Evolutionary conservation across 2,329 filamentous ascomycete species (phyloP).

Genomic region (Chalaropsis ovoidea): DNA sequence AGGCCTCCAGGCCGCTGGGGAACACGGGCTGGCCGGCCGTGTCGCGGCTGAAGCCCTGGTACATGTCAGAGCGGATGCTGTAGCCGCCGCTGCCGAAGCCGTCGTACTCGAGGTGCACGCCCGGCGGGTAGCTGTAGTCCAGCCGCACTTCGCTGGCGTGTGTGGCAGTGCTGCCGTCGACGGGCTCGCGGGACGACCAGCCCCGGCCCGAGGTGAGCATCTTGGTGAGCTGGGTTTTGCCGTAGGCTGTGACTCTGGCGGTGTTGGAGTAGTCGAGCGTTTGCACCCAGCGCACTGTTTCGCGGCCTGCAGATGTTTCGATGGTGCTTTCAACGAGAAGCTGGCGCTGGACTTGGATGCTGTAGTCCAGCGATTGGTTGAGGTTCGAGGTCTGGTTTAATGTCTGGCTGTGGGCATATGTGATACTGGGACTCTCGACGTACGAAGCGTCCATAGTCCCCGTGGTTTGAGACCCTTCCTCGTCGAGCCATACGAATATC

Average conservation of each 20-base stretch:
- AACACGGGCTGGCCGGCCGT: conserved; percentile 39
- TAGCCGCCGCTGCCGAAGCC: conserved; percentile 23
- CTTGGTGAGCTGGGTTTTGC: conserved; percentile 35
- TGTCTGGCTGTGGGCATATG: conserved; percentile 20
- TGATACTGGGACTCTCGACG: conserved; percentile 30
- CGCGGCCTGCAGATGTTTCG: conserved; percentile 29
- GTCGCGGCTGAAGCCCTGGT: conserved; percentile 36
- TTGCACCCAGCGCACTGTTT: conserved; percentile 47
- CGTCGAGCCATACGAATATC: conserved; percentile 65
- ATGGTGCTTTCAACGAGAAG: conserved; percentile 43
- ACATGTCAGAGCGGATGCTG: conserved; percentile 31
- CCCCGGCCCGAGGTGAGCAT: conserved; percentile 41
- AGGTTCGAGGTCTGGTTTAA: conserved; percentile 40
- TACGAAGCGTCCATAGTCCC: conserved; percentile 31
- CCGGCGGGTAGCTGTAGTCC: conserved; percentile 44
- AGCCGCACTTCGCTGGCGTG: background rate
- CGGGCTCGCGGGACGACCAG: conserved; percentile 29
- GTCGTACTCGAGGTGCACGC: conserved; percentile 23
- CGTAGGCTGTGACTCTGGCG: conserved; percentile 38
- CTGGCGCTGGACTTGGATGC: conserved; percentile 45
- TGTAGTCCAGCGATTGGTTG: conserved; percentile 52
- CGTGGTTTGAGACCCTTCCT: conserved; percentile 42
- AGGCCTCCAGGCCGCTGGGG: conserved; percentile 51
- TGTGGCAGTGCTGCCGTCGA: conserved; percentile 9
- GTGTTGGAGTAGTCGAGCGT: conserved; percentile 43